These are phyloP conservation scores for Akanthomyces lecanii DNA, from an alignment of 2,329 filamentous ascomycete genomes.

Conservation along the genomic window DNA sequence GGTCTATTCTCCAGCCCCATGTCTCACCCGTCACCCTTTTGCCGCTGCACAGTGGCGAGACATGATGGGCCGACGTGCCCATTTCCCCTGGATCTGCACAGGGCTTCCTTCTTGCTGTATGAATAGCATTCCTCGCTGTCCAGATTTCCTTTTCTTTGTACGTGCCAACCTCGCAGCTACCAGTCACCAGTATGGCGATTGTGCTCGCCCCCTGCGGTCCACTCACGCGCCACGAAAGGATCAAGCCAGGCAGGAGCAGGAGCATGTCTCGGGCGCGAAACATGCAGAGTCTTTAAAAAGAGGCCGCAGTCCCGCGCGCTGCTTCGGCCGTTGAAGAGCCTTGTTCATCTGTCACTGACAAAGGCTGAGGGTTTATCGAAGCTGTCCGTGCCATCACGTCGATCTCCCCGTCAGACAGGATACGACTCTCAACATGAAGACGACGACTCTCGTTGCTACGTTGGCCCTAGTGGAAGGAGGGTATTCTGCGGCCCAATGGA, in stretches of 20 bases:
- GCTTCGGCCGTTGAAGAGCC: neutral
- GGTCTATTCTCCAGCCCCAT: neutral
- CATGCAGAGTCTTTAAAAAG: neutral
- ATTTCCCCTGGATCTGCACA: neutral
- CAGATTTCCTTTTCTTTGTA: neutral
- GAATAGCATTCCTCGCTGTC: neutral
- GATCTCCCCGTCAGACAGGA: neutral
- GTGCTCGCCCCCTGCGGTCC: too few relatives aligned
- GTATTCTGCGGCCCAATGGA: neutral
- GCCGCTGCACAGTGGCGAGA: neutral
- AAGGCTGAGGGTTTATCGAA: neutral
- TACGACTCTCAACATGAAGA: conserved; percentile 8
- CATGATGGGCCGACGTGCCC: neutral
- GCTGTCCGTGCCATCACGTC: neutral
- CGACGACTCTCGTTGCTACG: neutral
- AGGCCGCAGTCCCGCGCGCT: neutral
- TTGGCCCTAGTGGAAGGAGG: neutral
- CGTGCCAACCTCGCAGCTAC: neutral
- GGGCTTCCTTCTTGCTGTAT: neutral
- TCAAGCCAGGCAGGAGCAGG: neutral
- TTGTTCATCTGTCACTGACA: neutral
- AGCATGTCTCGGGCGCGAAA: neutral
- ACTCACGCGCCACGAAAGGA: neutral
- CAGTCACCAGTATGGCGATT: neutral
- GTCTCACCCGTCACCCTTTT: conserved; percentile 3